Evolutionary conservation across 2,329 filamentous ascomycete species (phyloP).

Genomic region (Pyrenophora tritici-repentis): DNA sequence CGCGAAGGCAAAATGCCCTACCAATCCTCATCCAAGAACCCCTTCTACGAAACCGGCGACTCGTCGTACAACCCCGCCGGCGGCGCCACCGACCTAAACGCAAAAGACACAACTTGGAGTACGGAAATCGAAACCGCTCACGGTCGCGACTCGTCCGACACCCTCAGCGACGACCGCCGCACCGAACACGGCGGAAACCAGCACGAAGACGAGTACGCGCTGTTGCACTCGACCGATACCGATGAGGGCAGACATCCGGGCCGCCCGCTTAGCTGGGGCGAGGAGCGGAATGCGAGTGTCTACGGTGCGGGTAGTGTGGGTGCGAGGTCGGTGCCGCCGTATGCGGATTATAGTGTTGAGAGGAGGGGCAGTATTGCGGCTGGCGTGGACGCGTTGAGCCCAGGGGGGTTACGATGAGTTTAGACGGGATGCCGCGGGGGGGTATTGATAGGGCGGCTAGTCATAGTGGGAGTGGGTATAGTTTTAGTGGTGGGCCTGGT

Average conservation of each 20-base stretch:
- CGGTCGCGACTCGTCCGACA: conserved; percentile 46
- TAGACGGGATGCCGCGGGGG: conserved; percentile 27
- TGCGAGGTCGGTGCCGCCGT: conserved; percentile 39
- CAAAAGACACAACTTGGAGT: conserved; percentile 52
- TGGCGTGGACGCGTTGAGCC: conserved; percentile 41
- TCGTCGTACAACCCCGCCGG: conserved; percentile 12
- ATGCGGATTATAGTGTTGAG: conserved; percentile 37
- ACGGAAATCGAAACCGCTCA: conserved; percentile 50
- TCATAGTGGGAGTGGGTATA: conserved; percentile 29
- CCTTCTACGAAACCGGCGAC: conserved; percentile 47
- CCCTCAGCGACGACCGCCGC: conserved; percentile 40
- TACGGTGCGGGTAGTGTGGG: conserved; percentile 21
- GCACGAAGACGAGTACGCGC: conserved; percentile 58
- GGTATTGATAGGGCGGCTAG: conserved; percentile 14
- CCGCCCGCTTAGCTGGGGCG: conserved; percentile 46
- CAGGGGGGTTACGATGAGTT: conserved; percentile 44
- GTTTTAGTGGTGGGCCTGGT: conserved; percentile 17
- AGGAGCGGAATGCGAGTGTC: conserved; percentile 28
- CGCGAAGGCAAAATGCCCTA: conserved; percentile 61
- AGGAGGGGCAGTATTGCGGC: conserved; percentile 15
- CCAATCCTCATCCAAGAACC: conserved; percentile 50
- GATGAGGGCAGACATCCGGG: conserved; percentile 49
- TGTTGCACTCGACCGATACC: conserved; percentile 52
- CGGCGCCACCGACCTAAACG: neutral
- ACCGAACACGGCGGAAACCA: conserved; percentile 50